Base-by-base conservation (phyloP, 306 rosid species). In the Calophaca sinica region DNA sequence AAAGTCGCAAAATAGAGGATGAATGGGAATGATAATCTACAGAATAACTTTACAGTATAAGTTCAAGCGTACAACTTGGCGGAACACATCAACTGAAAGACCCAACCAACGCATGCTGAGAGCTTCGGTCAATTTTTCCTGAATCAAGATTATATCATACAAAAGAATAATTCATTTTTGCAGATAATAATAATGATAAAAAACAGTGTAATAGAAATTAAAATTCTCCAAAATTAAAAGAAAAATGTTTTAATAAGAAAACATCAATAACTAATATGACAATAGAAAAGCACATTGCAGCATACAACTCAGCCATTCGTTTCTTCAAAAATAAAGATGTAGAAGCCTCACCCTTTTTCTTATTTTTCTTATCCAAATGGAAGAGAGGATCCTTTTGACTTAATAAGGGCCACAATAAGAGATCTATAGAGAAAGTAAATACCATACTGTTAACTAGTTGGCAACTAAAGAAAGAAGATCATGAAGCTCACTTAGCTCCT, bases 31-130 rank as follows among this genome's bases (percentile, higher is more conserved):
- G 48, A 69, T 44, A 39, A 74, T 74, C 76, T 93, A 90, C 75
- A 88, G 88, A 86, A 90, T 90, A 83, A 93, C 98, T 77, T 88
- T 84, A 80, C 96, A 90, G 84, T 90, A 90, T 62, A 88, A 70
- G 88, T 87, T 93, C 89, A 93, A 79, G 81, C 65, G 78, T 67
- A 88, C 80, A 51, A 87, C 88, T 84, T 82, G 88, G 48, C 88
- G 91, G 29, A 70, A 86, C 67, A 84, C 87, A 32, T 90, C 85
- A 81, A 86, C 88, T 46, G 84, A 83, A 51, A 80, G 79, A 73
- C 89, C 86, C 86, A 90, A 82, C 94, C 96, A 87, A 69, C 66
- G 89, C 98, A 90, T 90, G 76, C 78, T 90, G 88, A 36, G 60
- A 66, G 73, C 46, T 75, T 73, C 67, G 48, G 20, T 55, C 62